A percentile compares a stretch with the other conserved stretches of the same genome.
These are phyloP conservation scores for Calonectria pauciramosa DNA, from an alignment of 2,329 filamentous ascomycete genomes.

Conservation along the genomic window DNA sequence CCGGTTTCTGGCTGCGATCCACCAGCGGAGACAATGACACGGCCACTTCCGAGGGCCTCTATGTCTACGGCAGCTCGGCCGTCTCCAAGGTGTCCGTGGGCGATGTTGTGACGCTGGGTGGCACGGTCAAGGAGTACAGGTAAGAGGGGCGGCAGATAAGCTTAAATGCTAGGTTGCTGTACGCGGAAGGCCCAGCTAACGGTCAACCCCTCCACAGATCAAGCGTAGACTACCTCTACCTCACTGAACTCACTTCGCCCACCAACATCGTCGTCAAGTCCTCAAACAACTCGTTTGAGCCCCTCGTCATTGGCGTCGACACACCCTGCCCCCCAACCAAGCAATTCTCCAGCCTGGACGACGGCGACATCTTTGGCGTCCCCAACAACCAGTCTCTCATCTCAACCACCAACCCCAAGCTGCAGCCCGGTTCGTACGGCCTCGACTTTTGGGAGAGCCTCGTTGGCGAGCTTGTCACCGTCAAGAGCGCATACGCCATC, in stretches of 20 bases:
- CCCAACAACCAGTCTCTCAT: slow-evolving; percentile 73
- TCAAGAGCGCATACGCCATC: slow-evolving; percentile 69
- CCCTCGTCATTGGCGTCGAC: slow-evolving; percentile 72
- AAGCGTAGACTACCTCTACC: slow-evolving; percentile 68
- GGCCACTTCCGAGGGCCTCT: slow-evolving; percentile 74
- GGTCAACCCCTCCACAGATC: slow-evolving; percentile 55
- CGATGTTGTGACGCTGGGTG: slow-evolving; percentile 72
- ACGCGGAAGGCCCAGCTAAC: slow-evolving; percentile 1
- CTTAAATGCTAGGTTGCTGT: background rate
- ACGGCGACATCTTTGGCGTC: slow-evolving; percentile 74
- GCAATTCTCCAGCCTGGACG: slow-evolving; percentile 73
- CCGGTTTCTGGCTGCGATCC: slow-evolving; percentile 76
- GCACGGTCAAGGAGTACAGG: slow-evolving; percentile 69
- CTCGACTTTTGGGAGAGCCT: slow-evolving; percentile 83
- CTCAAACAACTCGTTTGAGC: slow-evolving; percentile 65
- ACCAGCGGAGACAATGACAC: slow-evolving; percentile 67
- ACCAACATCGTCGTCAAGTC: slow-evolving; percentile 67
- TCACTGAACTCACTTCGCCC: slow-evolving; percentile 74
- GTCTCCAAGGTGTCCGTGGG: slow-evolving; percentile 69
- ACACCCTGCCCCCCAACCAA: slow-evolving; percentile 70
- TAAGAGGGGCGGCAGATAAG: slow-evolving; percentile 50
- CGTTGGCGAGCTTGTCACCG: slow-evolving; percentile 75
- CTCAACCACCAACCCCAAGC: slow-evolving; percentile 70
- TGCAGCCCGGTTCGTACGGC: slow-evolving; percentile 73
- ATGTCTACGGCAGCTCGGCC: slow-evolving; percentile 70